Conservation (phyloP, 1,139 yeast species). For the Pichia sp. region DNA sequence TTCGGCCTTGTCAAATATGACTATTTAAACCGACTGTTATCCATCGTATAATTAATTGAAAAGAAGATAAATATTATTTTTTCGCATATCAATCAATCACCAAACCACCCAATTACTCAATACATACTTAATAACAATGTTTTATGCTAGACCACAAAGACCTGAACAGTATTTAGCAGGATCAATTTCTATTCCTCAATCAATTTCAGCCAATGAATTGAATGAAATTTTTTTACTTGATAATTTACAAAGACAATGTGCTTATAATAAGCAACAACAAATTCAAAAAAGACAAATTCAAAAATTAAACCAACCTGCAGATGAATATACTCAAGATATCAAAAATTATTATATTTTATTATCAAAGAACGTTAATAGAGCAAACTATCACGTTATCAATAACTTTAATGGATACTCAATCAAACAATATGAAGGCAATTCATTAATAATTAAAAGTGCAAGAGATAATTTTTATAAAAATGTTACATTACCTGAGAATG, state of each 20-base stretch:
- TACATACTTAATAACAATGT: neutral
- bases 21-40: neutral
- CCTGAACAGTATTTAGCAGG: neutral
- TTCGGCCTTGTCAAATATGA: neutral
- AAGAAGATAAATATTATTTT: neutral
- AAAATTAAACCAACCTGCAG: constrained; percentile 10
- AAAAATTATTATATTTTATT: constrained; percentile 13
- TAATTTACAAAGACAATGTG: constrained; percentile 11
- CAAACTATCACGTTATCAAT: constrained; percentile 5
- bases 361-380: constrained; percentile 4
- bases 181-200: neutral
- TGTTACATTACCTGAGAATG: constrained; percentile 14
- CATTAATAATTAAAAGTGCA: constrained; percentile 14
- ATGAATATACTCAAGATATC: constrained; percentile 8
- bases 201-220: neutral
- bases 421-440: constrained; percentile 5
- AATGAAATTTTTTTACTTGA: constrained; percentile 8
- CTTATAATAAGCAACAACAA: constrained; percentile 10
- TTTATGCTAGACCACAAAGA: constrained; percentile 2
- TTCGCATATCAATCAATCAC: neutral
- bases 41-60: neutral
- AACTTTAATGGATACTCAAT: constrained; percentile 15
- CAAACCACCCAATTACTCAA: neutral
- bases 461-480: constrained; percentile 15
- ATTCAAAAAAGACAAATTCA: constrained; percentile 9